Evolutionary conservation across 208 protist genomes (phyloP), one percentile per base, ranked within the genome.

Genomic region (Wallacemonas sp.): DNA sequence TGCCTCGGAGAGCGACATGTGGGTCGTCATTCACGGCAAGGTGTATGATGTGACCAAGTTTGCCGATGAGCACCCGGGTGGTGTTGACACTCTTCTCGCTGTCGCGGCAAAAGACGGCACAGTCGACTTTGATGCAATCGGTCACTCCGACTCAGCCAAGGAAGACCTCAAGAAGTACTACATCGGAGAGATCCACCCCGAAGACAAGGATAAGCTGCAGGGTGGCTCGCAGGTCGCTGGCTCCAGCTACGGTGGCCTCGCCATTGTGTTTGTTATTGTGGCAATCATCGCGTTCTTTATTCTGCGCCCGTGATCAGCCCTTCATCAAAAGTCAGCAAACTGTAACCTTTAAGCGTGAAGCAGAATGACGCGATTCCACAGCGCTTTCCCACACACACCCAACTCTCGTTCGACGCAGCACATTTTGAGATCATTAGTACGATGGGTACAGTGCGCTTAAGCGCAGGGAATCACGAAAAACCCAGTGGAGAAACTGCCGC

Each of bases 41-140:
- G 89, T 97, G 9, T 95, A 94, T 58, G 78, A 93, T 34, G 70
- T 97, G 24, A 92, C 82, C 15, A 79, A 81, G 50, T 98, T 95
- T 60, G 75, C 91, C 38, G 80, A 94, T 62, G 62, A 83, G 52
- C 92, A 98, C 73, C 91, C 94, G n/a, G 94, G 94, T 36, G 91
- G 92, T 45, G 72, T 79, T 9, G 91, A 94, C 64, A 89, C 89
- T 1, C 83, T 98, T 10, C 66, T 92, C 8, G 82, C 84, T 29
- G 78, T 91, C 22, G 92, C 81, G 2, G 92, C 89, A 13, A 85
- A 87, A 66, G 91, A 98, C 45, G 87, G 81, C 30, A 89, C 83
- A 24, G 73, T 68, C 26, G 91, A 86, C 34, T 98, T 98, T 58
- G 81, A 95, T 58, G 76, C 70, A 6, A 84, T 93, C 2, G 85